These are phyloP conservation scores for Fusarium mundagurra DNA, from an alignment of 2,329 filamentous ascomycete genomes.

Conservation along the genomic window DNA sequence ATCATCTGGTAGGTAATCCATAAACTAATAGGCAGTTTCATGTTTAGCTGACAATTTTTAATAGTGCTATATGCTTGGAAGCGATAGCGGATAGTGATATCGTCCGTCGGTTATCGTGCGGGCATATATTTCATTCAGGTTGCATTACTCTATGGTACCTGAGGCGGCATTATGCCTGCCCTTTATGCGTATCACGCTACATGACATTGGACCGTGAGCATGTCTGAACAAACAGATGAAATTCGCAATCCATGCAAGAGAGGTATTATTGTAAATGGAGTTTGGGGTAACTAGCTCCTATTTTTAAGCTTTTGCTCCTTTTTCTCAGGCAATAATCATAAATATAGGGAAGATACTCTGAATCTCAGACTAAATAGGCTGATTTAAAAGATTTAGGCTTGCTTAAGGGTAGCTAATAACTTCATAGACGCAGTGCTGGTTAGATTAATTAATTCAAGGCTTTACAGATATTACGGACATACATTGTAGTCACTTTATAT, in stretches of 20 bases:
- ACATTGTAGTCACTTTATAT: too few species aligned
- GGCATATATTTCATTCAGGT: neutral
- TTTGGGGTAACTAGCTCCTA: neutral
- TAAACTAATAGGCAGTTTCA: neutral
- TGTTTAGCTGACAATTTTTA: neutral
- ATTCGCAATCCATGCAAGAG: neutral
- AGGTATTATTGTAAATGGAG: neutral
- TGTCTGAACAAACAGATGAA: neutral
- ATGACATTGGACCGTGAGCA: neutral
- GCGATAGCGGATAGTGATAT: neutral
- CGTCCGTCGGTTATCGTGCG: neutral
- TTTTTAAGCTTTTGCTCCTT: neutral
- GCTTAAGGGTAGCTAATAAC: neutral
- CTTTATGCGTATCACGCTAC: neutral
- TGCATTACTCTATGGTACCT: neutral
- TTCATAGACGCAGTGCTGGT: too few species aligned
- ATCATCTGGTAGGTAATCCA: neutral
- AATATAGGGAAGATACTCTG: neutral
- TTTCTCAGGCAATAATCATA: neutral
- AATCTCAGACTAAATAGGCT: neutral
- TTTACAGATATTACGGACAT: too few species aligned
- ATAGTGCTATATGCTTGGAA: neutral
- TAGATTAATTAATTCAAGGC: too few species aligned
- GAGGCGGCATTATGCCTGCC: neutral
- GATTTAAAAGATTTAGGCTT: neutral